Conservation (phyloP, 1,284 basidiomycete species). For the Apiotrichum siamense region DNA sequence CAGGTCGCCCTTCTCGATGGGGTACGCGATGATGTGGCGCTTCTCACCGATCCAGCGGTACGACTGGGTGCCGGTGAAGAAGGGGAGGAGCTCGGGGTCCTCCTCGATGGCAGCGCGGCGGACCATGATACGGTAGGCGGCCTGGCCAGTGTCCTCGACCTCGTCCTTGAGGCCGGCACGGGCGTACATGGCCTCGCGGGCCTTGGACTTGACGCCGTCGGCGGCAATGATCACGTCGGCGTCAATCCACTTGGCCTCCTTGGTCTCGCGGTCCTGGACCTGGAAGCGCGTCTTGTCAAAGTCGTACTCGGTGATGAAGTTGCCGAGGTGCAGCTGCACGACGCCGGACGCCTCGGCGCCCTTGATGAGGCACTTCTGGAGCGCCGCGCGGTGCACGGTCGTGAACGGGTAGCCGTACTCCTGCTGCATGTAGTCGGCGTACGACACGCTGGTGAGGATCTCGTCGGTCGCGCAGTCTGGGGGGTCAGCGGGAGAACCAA, state of each 20-base stretch:
- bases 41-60: constrained; percentile 46
- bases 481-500: background rate
- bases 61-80: constrained; percentile 36
- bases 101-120: constrained; percentile 34
- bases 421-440: constrained; percentile 30
- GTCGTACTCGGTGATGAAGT: constrained; percentile 35
- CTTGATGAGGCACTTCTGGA: constrained; percentile 37
- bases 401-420: constrained; percentile 35
- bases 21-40: constrained; percentile 46
- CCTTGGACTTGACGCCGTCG: constrained; percentile 43
- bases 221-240: constrained; percentile 45
- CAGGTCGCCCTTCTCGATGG: constrained; percentile 35
- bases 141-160: constrained; percentile 46
- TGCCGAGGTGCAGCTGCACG: constrained; percentile 33
- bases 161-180: constrained; percentile 38
- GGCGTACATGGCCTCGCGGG: constrained; percentile 35
- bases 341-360: constrained; percentile 25
- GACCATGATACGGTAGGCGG: constrained; percentile 46
- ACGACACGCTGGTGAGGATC: constrained; percentile 32
- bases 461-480: constrained; percentile 35
- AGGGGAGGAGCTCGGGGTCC: constrained; percentile 42
- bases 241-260: constrained; percentile 30
- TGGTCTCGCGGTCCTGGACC: constrained; percentile 11
- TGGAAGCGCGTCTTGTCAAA: constrained; percentile 35
- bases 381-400: constrained; percentile 40